phyloP scores from a whole-genome alignment of 2,329 filamentous ascomycete species.

The Aspergillus brasiliensis region DNA sequence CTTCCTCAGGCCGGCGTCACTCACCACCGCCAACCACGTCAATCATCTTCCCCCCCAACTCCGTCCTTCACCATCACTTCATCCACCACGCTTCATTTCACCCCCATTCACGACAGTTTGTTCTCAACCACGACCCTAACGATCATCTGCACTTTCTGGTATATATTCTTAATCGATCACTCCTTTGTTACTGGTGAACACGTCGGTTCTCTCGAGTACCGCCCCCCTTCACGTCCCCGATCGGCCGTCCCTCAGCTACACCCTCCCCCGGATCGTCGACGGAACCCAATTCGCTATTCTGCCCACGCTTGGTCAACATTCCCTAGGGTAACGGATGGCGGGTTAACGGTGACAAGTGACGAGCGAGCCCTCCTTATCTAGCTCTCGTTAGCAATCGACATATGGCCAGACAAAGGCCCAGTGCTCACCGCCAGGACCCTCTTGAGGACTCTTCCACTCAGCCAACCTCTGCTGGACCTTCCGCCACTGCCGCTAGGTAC shows the following conservation, averaged over 20 bases:
- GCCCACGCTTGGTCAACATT: conserved; percentile 19
- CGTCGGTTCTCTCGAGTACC: background rate
- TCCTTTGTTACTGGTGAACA: conserved; percentile 4
- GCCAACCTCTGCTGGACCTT: conserved; percentile 34
- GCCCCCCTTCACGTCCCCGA: conserved; percentile 1
- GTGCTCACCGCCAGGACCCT: conserved; percentile 47
- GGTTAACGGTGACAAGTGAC: conserved; percentile 40
- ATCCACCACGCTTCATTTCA: conserved; percentile 11
- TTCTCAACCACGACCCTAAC: conserved; percentile 1
- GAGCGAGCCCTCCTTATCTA: conserved; percentile 34
- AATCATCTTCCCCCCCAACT: conserved; percentile 21
- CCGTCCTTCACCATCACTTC: conserved; percentile 16
- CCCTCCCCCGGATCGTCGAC: conserved; percentile 15
- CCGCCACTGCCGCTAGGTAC: conserved; percentile 41
- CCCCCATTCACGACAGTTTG: background rate
- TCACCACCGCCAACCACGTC: conserved; percentile 33
- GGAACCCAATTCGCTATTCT: conserved; percentile 21
- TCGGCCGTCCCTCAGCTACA: conserved; percentile 13
- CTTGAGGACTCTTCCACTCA: conserved; percentile 42
- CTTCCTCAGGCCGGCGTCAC: conserved; percentile 28
- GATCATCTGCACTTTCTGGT: conserved; percentile 4
- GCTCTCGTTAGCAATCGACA: conserved; percentile 40
- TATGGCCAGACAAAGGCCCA: conserved; percentile 52
- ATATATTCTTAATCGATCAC: background rate
- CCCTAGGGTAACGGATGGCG: conserved; percentile 43